Evolutionary conservation across 495 filamentous ascomycete species (phyloP).

Genomic region (Penicillium maclennaniae): DNA sequence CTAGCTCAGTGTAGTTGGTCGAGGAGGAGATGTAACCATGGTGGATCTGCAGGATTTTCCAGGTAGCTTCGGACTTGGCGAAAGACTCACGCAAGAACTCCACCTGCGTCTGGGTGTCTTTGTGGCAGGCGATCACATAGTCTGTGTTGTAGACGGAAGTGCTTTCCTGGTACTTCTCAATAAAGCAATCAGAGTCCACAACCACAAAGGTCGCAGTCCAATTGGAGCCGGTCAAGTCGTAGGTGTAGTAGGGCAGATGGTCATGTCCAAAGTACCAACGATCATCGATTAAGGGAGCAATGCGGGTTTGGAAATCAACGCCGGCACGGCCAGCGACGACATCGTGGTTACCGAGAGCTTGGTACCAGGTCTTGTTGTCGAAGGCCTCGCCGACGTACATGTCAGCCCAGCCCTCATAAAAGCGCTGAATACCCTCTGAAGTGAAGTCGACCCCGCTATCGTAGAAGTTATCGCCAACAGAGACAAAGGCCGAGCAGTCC

Average conservation of each 20-base stretch:
- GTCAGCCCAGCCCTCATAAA: conserved; percentile 18
- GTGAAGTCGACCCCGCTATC: conserved; percentile 20
- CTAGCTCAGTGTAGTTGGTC: conserved; percentile 19
- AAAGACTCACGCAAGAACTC: conserved; percentile 18
- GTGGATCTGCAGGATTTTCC: conserved; percentile 25
- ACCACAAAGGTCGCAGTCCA: conserved; percentile 21
- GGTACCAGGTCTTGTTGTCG: conserved; percentile 17
- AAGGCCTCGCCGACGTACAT: conserved; percentile 19
- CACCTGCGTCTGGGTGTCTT: conserved; percentile 16
- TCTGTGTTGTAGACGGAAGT: conserved; percentile 19
- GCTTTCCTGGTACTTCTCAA: conserved; percentile 15
- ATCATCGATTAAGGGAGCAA: conserved; percentile 18
- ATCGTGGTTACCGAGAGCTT: conserved; percentile 20
- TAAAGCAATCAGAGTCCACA: conserved; percentile 23
- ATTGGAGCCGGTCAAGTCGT: conserved; percentile 17
- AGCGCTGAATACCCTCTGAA: conserved; percentile 16
- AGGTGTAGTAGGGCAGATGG: conserved; percentile 18
- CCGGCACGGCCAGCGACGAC: conserved; percentile 16
- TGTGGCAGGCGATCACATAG: conserved; percentile 17
- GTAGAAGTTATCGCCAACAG: conserved; percentile 24
- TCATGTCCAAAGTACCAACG: conserved; percentile 21
- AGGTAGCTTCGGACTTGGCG: conserved; percentile 10
- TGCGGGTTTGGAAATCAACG: conserved; percentile 17
- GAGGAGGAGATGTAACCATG: conserved; percentile 18
- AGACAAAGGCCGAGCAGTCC: conserved; percentile 17